These are phyloP conservation scores for Globisporangium canariense DNA, from an alignment of 352 stramenopile species.

Conservation along the genomic window DNA sequence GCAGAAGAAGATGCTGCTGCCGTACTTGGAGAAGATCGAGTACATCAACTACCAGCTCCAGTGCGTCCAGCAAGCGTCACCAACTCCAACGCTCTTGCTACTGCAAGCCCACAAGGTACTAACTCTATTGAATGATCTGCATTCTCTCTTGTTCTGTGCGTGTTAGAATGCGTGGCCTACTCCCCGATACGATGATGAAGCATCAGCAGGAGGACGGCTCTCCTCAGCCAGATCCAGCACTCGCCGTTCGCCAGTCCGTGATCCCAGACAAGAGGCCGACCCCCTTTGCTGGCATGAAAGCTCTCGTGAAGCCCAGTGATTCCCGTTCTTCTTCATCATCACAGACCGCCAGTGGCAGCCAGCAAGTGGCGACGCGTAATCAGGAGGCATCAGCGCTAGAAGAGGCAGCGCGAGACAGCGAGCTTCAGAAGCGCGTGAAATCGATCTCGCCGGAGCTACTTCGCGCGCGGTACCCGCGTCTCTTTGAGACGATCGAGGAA, in stretches of 20 bases:
- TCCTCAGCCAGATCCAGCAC: not conserved
- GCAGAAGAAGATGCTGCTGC: constrained; percentile 81
- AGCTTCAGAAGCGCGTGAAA: not conserved
- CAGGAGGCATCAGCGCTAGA: constrained; percentile 3
- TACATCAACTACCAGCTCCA: constrained; percentile 83
- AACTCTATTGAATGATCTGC: not conserved
- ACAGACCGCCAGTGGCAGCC: not conserved
- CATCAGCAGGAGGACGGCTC: not conserved
- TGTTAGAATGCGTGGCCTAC: constrained; percentile 7
- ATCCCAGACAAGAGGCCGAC: not conserved
- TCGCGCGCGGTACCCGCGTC: constrained; percentile 43
- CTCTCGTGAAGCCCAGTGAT: not conserved
- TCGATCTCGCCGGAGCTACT: constrained; percentile 32
- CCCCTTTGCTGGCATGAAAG: not conserved
- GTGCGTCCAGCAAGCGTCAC: constrained; percentile 15
- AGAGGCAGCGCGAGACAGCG: not conserved
- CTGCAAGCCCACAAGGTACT: not conserved
- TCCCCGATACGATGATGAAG: not conserved
- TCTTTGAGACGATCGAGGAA: constrained; percentile 36
- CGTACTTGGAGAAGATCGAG: constrained; percentile 85
- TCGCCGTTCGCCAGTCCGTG: not conserved
- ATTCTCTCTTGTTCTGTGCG: not conserved
- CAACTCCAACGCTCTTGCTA: not conserved
- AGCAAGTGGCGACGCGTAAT: constrained; percentile 7
- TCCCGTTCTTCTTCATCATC: not conserved